These are phyloP conservation scores for Notholithocarpus densiflorus DNA, from an alignment of 306 rosid species.

Conservation along the genomic window DNA sequence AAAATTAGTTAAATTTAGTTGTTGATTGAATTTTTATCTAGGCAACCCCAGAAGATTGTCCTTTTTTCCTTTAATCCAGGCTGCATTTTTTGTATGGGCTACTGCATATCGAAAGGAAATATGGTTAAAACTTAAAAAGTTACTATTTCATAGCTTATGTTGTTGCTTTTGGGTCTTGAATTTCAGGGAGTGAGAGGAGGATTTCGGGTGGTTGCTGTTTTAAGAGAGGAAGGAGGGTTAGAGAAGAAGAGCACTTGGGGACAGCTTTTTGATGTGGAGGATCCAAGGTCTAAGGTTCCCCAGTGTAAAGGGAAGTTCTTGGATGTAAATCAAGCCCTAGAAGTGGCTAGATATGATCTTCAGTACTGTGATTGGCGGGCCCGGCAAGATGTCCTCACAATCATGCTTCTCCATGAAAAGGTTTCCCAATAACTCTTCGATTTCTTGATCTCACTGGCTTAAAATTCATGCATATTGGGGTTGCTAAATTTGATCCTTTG, in stretches of 20 bases:
- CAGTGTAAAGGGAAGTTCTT: conserved; percentile 71
- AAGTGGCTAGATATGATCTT: conserved; percentile 83
- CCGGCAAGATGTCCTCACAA: conserved; percentile 89
- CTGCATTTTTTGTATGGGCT: no score
- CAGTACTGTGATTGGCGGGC: conserved; percentile 99
- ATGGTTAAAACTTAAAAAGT: no score
- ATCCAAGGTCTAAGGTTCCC: conserved; percentile 78
- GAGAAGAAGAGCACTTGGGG: conserved; percentile 82
- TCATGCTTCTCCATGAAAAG: conserved; percentile 98
- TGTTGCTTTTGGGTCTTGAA: conserved; percentile 13
- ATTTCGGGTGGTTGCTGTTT: conserved; percentile 74
- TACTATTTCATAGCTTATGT: not conserved
- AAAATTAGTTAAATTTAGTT: not conserved
- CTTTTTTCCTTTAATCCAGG: no score
- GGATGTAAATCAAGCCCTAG: conserved; percentile 76
- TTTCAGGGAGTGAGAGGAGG: conserved; percentile 73
- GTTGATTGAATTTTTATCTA: not conserved
- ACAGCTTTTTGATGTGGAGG: conserved; percentile 88
- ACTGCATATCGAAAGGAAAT: no score
- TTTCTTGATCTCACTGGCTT: not conserved
- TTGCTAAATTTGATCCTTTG: not conserved
- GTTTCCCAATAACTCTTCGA: conserved; percentile 27
- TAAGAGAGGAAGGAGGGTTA: conserved; percentile 53
- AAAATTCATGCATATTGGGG: conserved; percentile 3
- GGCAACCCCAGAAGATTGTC: conserved; percentile 4